Conservation (phyloP, 1,284 basidiomycete genomes). For the Leccinum angustisporum region DNA sequence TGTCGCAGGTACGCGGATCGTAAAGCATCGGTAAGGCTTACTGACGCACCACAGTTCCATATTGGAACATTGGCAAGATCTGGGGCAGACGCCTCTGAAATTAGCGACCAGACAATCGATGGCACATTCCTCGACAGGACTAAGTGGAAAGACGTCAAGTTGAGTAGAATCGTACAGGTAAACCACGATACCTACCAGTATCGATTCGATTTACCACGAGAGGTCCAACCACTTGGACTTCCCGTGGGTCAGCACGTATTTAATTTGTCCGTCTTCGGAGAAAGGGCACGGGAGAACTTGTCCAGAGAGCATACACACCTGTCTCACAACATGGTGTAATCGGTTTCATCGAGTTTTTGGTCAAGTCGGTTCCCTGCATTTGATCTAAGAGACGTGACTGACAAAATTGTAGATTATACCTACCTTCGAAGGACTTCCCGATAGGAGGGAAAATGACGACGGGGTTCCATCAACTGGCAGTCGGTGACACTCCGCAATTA, state of each 20-base stretch:
- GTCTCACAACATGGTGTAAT: conserved; percentile 45
- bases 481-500: conserved; percentile 56
- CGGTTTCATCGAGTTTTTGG: conserved; percentile 54
- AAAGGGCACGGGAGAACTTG: conserved; percentile 45
- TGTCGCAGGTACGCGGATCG: conserved; percentile 40
- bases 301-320: conserved; percentile 67
- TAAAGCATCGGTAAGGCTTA: conserved; percentile 4
- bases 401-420: conserved; percentile 40
- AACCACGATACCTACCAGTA: conserved; percentile 53
- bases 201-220: conserved; percentile 49
- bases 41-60: conserved; percentile 36
- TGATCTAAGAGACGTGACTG: neutral
- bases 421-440: conserved; percentile 41
- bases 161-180: conserved; percentile 43
- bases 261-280: conserved; percentile 47
- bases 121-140: conserved; percentile 48
- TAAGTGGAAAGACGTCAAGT: conserved; percentile 51
- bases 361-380: conserved; percentile 43
- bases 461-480: conserved; percentile 48
- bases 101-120: conserved; percentile 11
- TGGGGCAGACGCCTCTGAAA: neutral
- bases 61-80: conserved; percentile 41
- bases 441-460: conserved; percentile 59
- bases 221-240: conserved; percentile 53
- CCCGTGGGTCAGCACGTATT: conserved; percentile 67